Evolutionary conservation across 2,329 filamentous ascomycete species (phyloP).

Genomic region (Pseudogymnoascus sp.): DNA sequence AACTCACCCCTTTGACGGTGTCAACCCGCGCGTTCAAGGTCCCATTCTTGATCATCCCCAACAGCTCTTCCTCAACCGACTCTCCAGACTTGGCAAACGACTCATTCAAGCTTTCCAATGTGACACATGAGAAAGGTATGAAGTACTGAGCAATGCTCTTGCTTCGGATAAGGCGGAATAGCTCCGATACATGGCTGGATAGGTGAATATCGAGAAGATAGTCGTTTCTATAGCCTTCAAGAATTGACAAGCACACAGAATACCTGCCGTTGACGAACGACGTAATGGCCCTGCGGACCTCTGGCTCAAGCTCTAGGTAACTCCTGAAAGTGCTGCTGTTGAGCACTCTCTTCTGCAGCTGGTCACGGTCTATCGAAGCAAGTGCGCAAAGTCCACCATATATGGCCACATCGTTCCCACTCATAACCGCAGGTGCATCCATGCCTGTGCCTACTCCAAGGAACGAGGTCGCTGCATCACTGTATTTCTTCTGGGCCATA

Average conservation of each 20-base stretch:
- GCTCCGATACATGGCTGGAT: slow-evolving; percentile 57
- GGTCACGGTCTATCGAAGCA: slow-evolving; percentile 74
- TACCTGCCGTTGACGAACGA: slow-evolving; percentile 90
- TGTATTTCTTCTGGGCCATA: slow-evolving; percentile 47
- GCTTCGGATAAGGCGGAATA: slow-evolving; percentile 70
- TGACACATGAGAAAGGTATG: slow-evolving; percentile 80
- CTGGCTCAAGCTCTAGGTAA: slow-evolving; percentile 87
- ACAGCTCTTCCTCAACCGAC: slow-evolving; percentile 66
- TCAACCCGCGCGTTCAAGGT: slow-evolving; percentile 75
- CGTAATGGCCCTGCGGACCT: slow-evolving; percentile 82
- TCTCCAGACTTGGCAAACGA: slow-evolving; percentile 61
- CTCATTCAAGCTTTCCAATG: slow-evolving; percentile 65
- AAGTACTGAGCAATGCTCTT: slow-evolving; percentile 95
- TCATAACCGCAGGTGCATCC: slow-evolving; percentile 56
- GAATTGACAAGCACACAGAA: slow-evolving; percentile 69
- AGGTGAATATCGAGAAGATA: slow-evolving; percentile 88
- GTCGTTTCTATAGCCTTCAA: slow-evolving; percentile 74
- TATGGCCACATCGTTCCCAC: slow-evolving; percentile 79
- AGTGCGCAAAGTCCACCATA: slow-evolving; percentile 88
- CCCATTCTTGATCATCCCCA: slow-evolving; percentile 65
- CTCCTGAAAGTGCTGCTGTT: slow-evolving; percentile 74
- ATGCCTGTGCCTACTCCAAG: slow-evolving; percentile 16
- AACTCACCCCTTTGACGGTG: slow-evolving; percentile 61
- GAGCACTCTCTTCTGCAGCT: slow-evolving; percentile 67
- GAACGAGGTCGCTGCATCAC: slow-evolving; percentile 65